A percentile compares a stretch with the other conserved stretches of the same genome.
Conservation (phyloP, 345 rosid genomes). For the Euclidium syriacum region DNA sequence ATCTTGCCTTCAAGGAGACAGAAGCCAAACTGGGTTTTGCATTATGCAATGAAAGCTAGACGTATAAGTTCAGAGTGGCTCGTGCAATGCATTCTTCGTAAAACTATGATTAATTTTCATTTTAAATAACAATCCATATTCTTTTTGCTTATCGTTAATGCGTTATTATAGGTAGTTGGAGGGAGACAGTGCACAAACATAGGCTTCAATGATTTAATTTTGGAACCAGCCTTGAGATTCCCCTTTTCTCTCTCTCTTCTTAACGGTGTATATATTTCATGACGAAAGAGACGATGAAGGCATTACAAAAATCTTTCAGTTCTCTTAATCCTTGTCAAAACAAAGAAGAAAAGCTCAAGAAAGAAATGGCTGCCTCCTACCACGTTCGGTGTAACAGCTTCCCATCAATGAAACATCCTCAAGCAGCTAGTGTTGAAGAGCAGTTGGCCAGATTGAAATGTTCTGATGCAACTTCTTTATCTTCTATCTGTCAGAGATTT, state of each 20-base stretch:
- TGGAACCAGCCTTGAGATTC: slow-evolving; percentile 22
- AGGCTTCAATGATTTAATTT: background rate
- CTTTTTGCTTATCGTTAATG: background rate
- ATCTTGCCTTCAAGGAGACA: background rate
- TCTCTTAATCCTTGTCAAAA: too few species aligned
- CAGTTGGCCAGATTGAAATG: too few species aligned
- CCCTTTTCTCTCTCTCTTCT: slow-evolving; percentile 6
- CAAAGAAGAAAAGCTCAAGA: too few species aligned
- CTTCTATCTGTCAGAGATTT: slow-evolving; percentile 17
- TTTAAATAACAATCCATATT: background rate
- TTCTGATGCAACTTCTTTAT: too few species aligned
- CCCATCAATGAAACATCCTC: too few species aligned
- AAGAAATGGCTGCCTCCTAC: too few species aligned
- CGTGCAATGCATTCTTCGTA: slow-evolving; percentile 7
- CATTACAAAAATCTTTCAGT: too few species aligned
- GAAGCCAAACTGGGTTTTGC: background rate
- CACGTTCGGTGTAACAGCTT: too few species aligned
- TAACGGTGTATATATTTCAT: slow-evolving; percentile 10
- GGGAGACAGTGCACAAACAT: slow-evolving; percentile 25
- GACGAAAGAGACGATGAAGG: too few species aligned
- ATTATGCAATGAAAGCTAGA: background rate
- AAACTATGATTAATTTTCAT: background rate
- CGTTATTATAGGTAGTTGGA: background rate
- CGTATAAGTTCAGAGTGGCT: background rate
- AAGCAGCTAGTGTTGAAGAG: too few species aligned